Base-by-base conservation (phyloP, 78 protist genomes). In the Capsaspora owczarzaki region DNA sequence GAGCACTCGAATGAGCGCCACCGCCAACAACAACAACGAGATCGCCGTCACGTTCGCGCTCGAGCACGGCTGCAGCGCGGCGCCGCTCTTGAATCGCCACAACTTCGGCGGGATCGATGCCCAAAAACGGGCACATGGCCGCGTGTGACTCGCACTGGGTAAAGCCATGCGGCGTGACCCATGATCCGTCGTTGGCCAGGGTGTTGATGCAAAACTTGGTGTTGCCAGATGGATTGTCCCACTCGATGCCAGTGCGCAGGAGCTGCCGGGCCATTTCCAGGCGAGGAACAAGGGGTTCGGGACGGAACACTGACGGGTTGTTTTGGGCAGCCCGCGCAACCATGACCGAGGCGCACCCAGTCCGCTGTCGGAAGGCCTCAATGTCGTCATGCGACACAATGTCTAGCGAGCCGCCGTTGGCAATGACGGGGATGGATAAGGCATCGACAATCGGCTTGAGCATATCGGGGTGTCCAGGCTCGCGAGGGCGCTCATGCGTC, bases 301-400 rank as follows among this genome's bases (percentile, higher is more conserved):
- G 60, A 49, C 53, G 0, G 76, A 89, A 89, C 8, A 84, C 42
- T 29, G 83, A 38, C 37, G 76, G 49, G 74, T 89, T 82, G 76
- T 68, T 70, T 74, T 79, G 66, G 29, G 92, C 92, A 22, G 84
- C 88, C 14, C 92, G 86, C 25, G 92, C 88, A 0, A 89, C 37
- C 89, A 89, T 80, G 27, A 78, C 63, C n/a, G 77, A 43, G 29
- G 1, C 29, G 29, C 41, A 46, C 1, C 82, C 89, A n/a, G 75
- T 69, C 63, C 0, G n/a, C 41, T 29, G 79, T 4, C 56, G 25
- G 37, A 49, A 35, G 19, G 53, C 22, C 27, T 0, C 46, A 0
- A 35, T 29, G 49, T 42, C 76, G 63, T 37, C 41, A 20, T 63
- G 19, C 12, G 27, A 20, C 42, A 22, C 44, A 2, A 19, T 6